phyloP scores from a whole-genome alignment of 169 alveolate species.

The Plasmodium reichenowi region DNA sequence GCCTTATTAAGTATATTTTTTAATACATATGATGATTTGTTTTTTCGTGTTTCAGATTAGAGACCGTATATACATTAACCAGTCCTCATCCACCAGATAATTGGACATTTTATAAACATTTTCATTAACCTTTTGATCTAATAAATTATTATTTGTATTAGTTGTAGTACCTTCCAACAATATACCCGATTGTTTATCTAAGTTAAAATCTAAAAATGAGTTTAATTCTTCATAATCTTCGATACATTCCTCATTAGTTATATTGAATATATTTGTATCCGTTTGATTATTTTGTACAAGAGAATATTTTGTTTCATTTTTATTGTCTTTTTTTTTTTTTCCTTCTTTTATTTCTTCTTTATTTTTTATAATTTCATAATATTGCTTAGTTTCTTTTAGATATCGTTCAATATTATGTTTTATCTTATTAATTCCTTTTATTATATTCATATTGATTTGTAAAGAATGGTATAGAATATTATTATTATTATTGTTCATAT shows the following conservation, averaged over 20 bases:
- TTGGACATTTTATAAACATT: slow-evolving; percentile 8
- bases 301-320: neutral
- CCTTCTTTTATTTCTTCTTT: slow-evolving; percentile 1
- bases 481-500: slow-evolving; percentile 7
- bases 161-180: slow-evolving; percentile 2
- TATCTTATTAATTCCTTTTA: slow-evolving; percentile 5
- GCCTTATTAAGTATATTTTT: too few species aligned
- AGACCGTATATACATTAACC: slow-evolving; percentile 66
- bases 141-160: neutral
- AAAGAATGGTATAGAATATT: slow-evolving; percentile 10
- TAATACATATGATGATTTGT: neutral
- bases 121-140: neutral
- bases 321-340: neutral
- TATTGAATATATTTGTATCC: neutral
- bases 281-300: neutral
- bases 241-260: slow-evolving; percentile 13
- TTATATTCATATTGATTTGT: neutral
- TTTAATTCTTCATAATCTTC: slow-evolving; percentile 55
- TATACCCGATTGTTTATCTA: slow-evolving; percentile 52
- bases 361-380: neutral
- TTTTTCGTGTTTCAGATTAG: slow-evolving; percentile 10
- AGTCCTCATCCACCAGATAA: slow-evolving; percentile 45
- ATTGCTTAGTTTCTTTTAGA: neutral
- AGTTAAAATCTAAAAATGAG: slow-evolving; percentile 39
- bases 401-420: neutral